phyloP scores from a whole-genome alignment of 495 filamentous ascomycete genomes.

The Recurvomyces mirabilis region DNA sequence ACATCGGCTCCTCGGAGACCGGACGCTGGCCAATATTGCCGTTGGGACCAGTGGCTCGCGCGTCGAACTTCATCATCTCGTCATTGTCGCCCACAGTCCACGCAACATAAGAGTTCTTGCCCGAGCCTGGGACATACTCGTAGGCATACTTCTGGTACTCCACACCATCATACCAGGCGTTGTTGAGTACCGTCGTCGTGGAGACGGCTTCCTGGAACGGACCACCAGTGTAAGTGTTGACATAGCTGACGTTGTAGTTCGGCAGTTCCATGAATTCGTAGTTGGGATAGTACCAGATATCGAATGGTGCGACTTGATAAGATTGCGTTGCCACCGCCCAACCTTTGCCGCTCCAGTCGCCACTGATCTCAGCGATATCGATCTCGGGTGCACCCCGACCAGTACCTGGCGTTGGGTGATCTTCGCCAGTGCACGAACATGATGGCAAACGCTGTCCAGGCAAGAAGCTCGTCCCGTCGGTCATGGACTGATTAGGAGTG shows the following conservation, averaged over 20 bases:
- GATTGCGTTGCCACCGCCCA: conserved; percentile 60
- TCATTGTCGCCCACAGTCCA: conserved; percentile 58
- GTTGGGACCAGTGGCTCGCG: conserved; percentile 53
- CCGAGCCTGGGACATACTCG: conserved; percentile 56
- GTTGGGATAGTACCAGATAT: conserved; percentile 66
- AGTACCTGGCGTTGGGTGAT: conserved; percentile 60
- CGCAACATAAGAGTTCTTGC: conserved; percentile 42
- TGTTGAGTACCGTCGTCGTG: conserved; percentile 59
- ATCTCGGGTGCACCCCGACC: conserved; percentile 67
- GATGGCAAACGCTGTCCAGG: conserved; percentile 66
- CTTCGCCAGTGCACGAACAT: conserved; percentile 53
- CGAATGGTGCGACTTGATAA: conserved; percentile 64
- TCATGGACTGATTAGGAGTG: conserved; percentile 62
- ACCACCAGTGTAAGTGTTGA: conserved; percentile 41
- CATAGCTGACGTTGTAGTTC: conserved; percentile 19
- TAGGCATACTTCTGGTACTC: conserved; percentile 62
- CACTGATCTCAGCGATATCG: conserved; percentile 63
- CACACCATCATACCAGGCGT: conserved; percentile 65
- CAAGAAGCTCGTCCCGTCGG: conserved; percentile 55
- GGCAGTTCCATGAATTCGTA: conserved; percentile 26
- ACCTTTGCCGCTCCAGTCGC: conserved; percentile 41
- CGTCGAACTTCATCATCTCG: conserved; percentile 57
- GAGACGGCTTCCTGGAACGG: conserved; percentile 65
- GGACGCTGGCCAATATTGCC: conserved; percentile 62
- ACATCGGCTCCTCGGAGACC: conserved; percentile 61